phyloP scores from a whole-genome alignment of 2,329 filamentous ascomycete species.

The Colletotrichum sansevieriae region DNA sequence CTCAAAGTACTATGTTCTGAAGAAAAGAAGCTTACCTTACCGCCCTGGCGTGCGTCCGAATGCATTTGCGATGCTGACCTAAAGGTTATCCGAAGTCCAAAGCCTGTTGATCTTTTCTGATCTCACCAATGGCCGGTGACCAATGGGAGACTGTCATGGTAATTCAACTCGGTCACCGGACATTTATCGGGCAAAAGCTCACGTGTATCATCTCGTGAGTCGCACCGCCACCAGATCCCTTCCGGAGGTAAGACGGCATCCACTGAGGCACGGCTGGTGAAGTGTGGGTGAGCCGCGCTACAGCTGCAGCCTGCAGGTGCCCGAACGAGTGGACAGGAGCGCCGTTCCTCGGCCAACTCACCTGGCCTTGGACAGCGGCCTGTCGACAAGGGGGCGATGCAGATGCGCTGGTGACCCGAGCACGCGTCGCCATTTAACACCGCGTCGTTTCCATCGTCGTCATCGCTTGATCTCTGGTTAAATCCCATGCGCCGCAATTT shows the following conservation, averaged over 20 bases:
- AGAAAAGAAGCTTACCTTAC: conserved; percentile 1
- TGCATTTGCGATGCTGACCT: conserved; percentile 19
- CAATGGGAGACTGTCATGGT: neutral
- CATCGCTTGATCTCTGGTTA: neutral
- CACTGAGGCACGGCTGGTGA: conserved; percentile 29
- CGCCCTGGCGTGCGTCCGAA: conserved; percentile 13
- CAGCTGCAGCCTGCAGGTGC: too few species aligned
- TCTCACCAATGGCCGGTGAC: neutral
- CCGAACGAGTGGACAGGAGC: neutral
- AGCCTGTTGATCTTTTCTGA: conserved; percentile 8
- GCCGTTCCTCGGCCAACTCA: conserved; percentile 40
- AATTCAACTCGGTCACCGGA: conserved; percentile 18
- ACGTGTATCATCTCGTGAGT: conserved; percentile 20
- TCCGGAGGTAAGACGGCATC: too few species aligned
- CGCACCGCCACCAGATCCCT: conserved; percentile 26
- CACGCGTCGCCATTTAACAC: conserved; percentile 36
- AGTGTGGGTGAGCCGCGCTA: neutral
- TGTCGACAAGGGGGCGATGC: conserved; percentile 21
- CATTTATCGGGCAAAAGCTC: conserved; percentile 10
- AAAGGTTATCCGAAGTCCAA: conserved; percentile 18
- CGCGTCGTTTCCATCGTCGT: conserved; percentile 8
- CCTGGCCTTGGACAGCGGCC: conserved; percentile 17
- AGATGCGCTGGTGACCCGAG: conserved; percentile 31
- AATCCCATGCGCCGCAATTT: neutral
- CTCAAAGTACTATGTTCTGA: too few species aligned